These are phyloP conservation scores for Cicer judaicum DNA, from an alignment of 306 rosid species.

Conservation along the genomic window DNA sequence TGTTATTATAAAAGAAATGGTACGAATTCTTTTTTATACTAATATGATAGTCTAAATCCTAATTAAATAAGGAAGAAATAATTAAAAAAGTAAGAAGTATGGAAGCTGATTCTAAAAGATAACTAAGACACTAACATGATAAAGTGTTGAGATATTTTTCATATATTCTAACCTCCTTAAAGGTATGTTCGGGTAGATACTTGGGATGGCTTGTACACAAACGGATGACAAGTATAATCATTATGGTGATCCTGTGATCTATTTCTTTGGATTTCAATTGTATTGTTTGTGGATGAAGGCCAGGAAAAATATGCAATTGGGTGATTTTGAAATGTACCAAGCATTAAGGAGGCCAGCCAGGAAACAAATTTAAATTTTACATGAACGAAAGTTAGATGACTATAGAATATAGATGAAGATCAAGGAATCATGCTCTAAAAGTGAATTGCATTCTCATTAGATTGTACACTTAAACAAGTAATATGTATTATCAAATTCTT, in stretches of 20 bases:
- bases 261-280: neutral
- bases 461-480: neutral
- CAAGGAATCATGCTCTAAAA: conserved; percentile 3
- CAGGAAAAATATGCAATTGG: conserved; percentile 3
- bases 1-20: neutral
- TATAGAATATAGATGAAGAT: neutral
- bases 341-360: conserved; percentile 3
- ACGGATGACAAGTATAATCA: conserved; percentile 11
- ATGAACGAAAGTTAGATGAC: conserved; percentile 1
- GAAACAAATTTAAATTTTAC: conserved; percentile 1
- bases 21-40: neutral
- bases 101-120: neutral
- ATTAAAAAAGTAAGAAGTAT: neutral
- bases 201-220: conserved; percentile 6
- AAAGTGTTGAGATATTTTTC: neutral
- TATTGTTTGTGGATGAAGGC: neutral
- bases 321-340: neutral
- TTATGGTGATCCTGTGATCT: neutral
- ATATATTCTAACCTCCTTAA: neutral
- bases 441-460: conserved; percentile 4
- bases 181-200: neutral
- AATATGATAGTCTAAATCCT: neutral
- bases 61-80: neutral
- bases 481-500: conserved; percentile 6
- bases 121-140: neutral